Base-by-base conservation (phyloP, 108 stramenopile genomes). In the Conticribra weissflogii region DNA sequence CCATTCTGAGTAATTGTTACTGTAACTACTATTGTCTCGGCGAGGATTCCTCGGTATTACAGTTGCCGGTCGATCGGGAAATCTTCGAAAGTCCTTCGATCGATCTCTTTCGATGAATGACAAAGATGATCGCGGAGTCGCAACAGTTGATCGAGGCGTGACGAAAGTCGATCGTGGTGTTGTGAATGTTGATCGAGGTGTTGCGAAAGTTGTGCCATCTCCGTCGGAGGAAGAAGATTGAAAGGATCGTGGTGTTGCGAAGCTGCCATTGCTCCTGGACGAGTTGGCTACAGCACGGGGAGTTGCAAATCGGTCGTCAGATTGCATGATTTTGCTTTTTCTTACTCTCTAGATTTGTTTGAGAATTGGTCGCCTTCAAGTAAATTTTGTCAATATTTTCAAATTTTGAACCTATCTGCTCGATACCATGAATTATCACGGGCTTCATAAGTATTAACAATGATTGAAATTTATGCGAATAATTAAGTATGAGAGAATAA, bases 251-350 rank as follows among this genome's bases (percentile, higher is more conserved):
- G 36, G 36, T 12, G 50, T 51, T 4, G 4, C 50, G 18, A 51
- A 51, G 22, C 62, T 63, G 27, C 62, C 4, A 19, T 29, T 63
- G 34, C 62, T 63, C 23, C 62, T 18, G 0, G 62, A 63, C 3
- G 62, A 63, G 1, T 28, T 16, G 2, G 62, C 62, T 8, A 19
- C 14, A 9, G 47, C 62, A 12, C 62, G 19, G 1, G 62, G 62
- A 1, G 62, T 63, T 0, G 17, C 16, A 63, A 63, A 63, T 48
- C 62, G 2, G 47, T 63, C 62, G 25, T 63, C 62, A 27, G 17
- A 49, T 45, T 28, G 23, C 1, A n/a, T 51, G 50, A n/a, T n/a
- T n/a, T n/a, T n/a, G n/a, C n/a, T n/a, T n/a, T n/a, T n/a, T n/a
- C n/a, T n/a, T n/a, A n/a, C n/a, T n/a, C n/a, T n/a, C n/a, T n/a